Evolutionary conservation across 2,329 filamentous ascomycete genomes (phyloP).

Genomic region (Lachnellula subtilissima): DNA sequence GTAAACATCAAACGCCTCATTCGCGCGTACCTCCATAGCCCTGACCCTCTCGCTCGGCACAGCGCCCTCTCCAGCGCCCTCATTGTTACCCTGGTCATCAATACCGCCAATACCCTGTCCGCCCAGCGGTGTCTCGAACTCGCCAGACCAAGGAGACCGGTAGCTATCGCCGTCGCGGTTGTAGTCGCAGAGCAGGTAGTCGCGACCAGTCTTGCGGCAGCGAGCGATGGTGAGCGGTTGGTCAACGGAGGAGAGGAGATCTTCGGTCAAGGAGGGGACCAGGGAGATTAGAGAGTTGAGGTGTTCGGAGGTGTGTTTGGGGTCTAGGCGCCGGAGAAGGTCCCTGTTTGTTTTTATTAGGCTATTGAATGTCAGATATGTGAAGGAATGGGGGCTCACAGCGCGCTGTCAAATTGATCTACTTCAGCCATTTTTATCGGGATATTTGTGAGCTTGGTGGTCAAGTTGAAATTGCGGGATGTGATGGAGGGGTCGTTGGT

Average conservation of each 20-base stretch:
- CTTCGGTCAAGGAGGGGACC: slow-evolving; percentile 88
- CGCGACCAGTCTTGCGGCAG: slow-evolving; percentile 82
- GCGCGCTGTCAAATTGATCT: slow-evolving; percentile 34
- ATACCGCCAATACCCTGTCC: slow-evolving; percentile 52
- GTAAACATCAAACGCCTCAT: slow-evolving; percentile 96
- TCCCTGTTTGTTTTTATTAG: slow-evolving; percentile 57
- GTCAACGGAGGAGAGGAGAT: slow-evolving; percentile 95
- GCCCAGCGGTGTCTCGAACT: slow-evolving; percentile 88
- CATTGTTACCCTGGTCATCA: slow-evolving; percentile 45
- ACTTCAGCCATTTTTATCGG: slow-evolving; percentile 30
- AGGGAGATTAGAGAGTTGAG: slow-evolving; percentile 84
- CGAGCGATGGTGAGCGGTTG: slow-evolving; percentile 84
- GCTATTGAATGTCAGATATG: background rate
- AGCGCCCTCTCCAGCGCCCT: slow-evolving; percentile 69
- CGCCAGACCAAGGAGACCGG: slow-evolving; percentile 97
- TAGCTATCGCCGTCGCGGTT: slow-evolving; percentile 98
- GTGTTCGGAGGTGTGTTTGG: slow-evolving; percentile 83
- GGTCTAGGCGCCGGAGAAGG: slow-evolving; percentile 95
- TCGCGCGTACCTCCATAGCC: slow-evolving; percentile 89
- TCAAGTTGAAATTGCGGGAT: background rate
- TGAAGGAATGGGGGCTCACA: slow-evolving; percentile 24
- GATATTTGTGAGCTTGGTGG: slow-evolving; percentile 1
- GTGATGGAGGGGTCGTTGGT: slow-evolving; percentile 15
- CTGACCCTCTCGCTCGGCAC: slow-evolving; percentile 86
- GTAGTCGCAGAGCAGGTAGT: slow-evolving; percentile 99